Evolutionary conservation across 768 basidiomycete genomes (phyloP).

Genomic region (Macrolepiota albuminosa): DNA sequence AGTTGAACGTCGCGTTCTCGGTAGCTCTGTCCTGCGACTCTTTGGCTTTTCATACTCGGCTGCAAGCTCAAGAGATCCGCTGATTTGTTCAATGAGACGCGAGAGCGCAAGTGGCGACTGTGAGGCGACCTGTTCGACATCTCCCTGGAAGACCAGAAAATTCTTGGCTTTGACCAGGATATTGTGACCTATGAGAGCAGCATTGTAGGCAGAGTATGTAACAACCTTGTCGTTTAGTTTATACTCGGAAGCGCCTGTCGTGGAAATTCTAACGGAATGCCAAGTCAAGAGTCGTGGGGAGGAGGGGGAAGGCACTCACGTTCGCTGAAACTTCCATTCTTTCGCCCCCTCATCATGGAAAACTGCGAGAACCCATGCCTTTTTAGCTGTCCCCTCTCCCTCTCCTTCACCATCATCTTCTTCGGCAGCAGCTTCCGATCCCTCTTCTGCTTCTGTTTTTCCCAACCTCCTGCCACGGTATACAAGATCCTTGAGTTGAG

Average conservation of each 20-base stretch:
- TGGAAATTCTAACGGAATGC: conserved; percentile 65
- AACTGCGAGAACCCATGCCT: conserved; percentile 94
- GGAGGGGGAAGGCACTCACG: conserved; percentile 48
- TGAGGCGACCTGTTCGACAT: conserved; percentile 95
- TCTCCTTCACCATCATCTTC: conserved; percentile 49
- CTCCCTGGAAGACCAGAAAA: conserved; percentile 98
- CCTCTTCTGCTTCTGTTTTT: conserved; percentile 38
- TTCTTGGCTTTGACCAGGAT: conserved; percentile 99
- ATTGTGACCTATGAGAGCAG: conserved; percentile 82
- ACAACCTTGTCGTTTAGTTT: conserved; percentile 77
- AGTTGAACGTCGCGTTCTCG: conserved; percentile 92
- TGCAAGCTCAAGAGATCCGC: conserved; percentile 87
- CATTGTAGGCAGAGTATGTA: conserved; percentile 85
- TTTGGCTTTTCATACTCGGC: conserved; percentile 84
- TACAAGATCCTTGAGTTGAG: conserved; percentile 91
- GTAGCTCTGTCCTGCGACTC: conserved; percentile 85
- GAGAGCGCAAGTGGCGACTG: conserved; percentile 90
- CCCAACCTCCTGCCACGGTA: conserved; percentile 83
- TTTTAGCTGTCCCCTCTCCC: conserved; percentile 83
- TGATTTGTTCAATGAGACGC: conserved; percentile 91
- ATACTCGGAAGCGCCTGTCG: conserved; percentile 86
- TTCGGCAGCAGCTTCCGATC: conserved; percentile 38
- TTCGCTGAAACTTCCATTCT: conserved; percentile 89
- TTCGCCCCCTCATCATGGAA: conserved; percentile 73
- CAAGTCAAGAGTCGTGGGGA: not conserved